Base-by-base conservation (phyloP, 176 grass and related monocot genomes). In the Areca catechu region DNA sequence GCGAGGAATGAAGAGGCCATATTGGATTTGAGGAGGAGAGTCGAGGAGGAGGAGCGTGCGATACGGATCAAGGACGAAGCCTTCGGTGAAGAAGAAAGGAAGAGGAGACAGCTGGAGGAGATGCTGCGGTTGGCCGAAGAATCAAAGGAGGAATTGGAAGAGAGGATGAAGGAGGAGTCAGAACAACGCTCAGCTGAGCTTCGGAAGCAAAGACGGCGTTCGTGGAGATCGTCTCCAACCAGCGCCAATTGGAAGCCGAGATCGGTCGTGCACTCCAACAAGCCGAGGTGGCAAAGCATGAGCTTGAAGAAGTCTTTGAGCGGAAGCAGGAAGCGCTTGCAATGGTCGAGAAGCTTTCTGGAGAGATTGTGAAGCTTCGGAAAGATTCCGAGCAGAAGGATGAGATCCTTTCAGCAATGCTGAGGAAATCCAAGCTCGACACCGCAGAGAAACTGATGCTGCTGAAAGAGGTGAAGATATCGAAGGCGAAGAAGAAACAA, bases 341-440 rank as follows among this genome's bases (percentile, higher is more conserved):
- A 43, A 68, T 74, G 57, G 76, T 82, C 7, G 80, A 80, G 1
- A 71, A 81, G 10, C 76, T 93, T 4, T 73, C 77, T 14, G 53
- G 51, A 12, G 81, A 95, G 69, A 63, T 74, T 0, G 74, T 58
- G 48, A 67, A 60, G 24, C 75, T 89, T 57, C 68, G 77, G 16
- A 80, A 73, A 50, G 90, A 95, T 51, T 79, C 76, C 1, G 79
- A 89, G 70, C 90, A 95, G 60, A 95, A 89, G 78, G 85, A 89
- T 62, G 89, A 86, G 60, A 85, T 95, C 48, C 75, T 95, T 7
- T 89, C 90, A 0, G 85, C 85, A 21, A 83, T 95, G 85, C 68
- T 95, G 69, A 75, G 85, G 48, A 95, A 95, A 76, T 89, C 79
- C 21, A 95, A 86, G 78, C 68, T 89, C 23, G 85, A 95, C 51